Evolutionary conservation across 2,329 filamentous ascomycete genomes (phyloP).

Genomic region (Fusarium algeriense): DNA sequence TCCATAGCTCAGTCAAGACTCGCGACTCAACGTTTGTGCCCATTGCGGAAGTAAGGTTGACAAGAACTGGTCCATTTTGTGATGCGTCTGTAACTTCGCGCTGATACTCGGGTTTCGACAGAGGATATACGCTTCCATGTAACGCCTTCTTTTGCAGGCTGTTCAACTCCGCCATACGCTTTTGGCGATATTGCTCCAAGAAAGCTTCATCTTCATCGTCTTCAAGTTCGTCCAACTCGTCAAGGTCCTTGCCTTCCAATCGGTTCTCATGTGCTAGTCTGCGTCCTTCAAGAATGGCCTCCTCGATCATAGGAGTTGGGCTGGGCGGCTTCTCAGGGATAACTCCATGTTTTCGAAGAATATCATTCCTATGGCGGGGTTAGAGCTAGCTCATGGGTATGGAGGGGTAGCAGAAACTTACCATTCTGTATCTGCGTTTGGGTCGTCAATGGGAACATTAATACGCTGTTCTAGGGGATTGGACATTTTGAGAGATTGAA

Average conservation of each 20-base stretch:
- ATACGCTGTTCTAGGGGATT: conserved; percentile 73
- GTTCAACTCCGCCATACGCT: conserved; percentile 86
- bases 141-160: conserved; percentile 80
- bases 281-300: conserved; percentile 87
- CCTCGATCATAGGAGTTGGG: conserved; percentile 94
- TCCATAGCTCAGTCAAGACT: conserved; percentile 87
- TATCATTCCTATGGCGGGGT: conserved; percentile 83
- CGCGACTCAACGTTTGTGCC: conserved; percentile 88
- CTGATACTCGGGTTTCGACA: conserved; percentile 94
- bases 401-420: conserved; percentile 54
- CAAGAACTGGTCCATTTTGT: conserved; percentile 74
- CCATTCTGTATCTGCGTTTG: conserved; percentile 99
- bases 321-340: conserved; percentile 98
- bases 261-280: conserved; percentile 90
- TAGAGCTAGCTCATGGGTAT: conserved; percentile 37
- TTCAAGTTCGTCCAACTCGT: conserved; percentile 93
- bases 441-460: conserved; percentile 89
- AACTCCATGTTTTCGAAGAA: conserved; percentile 93
- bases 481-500: conserved; percentile 61
- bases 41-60: conserved; percentile 83
- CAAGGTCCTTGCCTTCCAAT: conserved; percentile 92
- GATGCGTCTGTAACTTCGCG: conserved; percentile 94
- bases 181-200: conserved; percentile 86
- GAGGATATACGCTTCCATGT: conserved; percentile 90
- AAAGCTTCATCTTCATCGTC: conserved; percentile 96